These are phyloP conservation scores for Evansstolkia leycettana DNA, from an alignment of 495 filamentous ascomycete species.

Conservation along the genomic window DNA sequence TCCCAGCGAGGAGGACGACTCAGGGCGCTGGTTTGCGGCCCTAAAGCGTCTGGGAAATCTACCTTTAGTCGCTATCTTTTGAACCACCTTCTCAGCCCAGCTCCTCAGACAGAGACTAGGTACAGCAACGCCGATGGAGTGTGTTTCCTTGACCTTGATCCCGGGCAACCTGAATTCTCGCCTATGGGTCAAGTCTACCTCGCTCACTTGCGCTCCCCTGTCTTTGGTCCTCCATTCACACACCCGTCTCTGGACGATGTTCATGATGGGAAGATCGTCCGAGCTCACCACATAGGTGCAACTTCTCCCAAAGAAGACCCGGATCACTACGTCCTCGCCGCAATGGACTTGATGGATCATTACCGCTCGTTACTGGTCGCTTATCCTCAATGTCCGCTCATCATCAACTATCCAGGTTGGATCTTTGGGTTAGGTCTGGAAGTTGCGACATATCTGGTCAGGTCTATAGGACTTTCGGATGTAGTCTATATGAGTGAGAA, in stretches of 20 bases:
- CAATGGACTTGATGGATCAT: conserved; percentile 51
- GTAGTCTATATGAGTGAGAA: conserved; percentile 67
- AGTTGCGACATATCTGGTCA: conserved; percentile 51
- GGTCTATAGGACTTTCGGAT: conserved; percentile 35
- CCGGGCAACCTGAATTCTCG: conserved; percentile 72
- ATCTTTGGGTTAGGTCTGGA: conserved; percentile 65
- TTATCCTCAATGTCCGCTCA: conserved; percentile 42
- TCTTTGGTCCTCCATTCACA: conserved; percentile 64
- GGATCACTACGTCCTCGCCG: conserved; percentile 55
- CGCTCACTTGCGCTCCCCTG: conserved; percentile 45
- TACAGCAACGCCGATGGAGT: conserved; percentile 32
- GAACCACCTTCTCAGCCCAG: conserved; percentile 57
- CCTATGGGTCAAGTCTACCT: conserved; percentile 69
- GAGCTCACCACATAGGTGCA: conserved; percentile 63
- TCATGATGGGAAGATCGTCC: conserved; percentile 31
- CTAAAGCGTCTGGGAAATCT: conserved; percentile 79
- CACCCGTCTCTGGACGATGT: conserved; percentile 40
- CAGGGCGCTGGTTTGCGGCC: conserved; percentile 55
- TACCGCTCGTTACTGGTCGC: conserved; percentile 39
- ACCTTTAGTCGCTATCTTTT: conserved; percentile 66
- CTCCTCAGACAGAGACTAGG: conserved; percentile 21
- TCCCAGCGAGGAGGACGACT: conserved; percentile 24
- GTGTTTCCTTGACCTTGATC: conserved; percentile 69
- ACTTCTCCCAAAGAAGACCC: conserved; percentile 58
- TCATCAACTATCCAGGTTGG: conserved; percentile 80